Evolutionary conservation across 2,329 filamentous ascomycete species (phyloP).

Genomic region (Xylaria sp.): DNA sequence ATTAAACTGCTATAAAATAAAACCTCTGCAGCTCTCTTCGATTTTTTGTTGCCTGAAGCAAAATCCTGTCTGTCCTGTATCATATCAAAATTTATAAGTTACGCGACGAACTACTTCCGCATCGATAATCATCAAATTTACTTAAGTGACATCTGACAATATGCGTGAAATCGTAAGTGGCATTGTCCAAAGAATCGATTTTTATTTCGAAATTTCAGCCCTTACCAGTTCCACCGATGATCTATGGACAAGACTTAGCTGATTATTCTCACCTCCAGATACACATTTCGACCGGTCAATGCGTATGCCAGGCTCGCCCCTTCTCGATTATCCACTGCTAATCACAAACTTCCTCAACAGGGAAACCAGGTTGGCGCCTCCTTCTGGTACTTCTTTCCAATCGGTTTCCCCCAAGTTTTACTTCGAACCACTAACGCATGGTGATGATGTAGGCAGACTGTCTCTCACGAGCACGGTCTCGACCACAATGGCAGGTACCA

Average conservation of each 20-base stretch:
- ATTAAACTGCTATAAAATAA: background rate
- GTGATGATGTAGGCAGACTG: conserved; percentile 66
- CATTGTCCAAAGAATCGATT: background rate
- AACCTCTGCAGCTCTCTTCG: background rate
- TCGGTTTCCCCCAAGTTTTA: too few relatives aligned
- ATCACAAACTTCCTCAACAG: conserved; percentile 52
- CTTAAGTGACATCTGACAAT: background rate
- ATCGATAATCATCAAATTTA: too few relatives aligned
- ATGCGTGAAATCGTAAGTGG: background rate
- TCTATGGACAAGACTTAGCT: background rate
- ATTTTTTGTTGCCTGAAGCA: background rate
- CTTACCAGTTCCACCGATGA: too few relatives aligned
- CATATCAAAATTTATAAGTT: too few relatives aligned
- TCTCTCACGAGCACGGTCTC: conserved; percentile 91
- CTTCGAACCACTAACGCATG: too few relatives aligned
- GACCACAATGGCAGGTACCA: conserved; percentile 98
- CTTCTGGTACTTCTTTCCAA: conserved; percentile 63
- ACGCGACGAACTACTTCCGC: too few relatives aligned
- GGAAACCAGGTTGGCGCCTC: conserved; percentile 99
- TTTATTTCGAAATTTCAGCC: background rate
- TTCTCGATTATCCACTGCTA: background rate
- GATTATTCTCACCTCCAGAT: conserved; percentile 62
- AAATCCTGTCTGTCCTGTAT: too few relatives aligned
- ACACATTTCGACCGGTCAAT: conserved; percentile 99
- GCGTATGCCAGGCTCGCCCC: conserved; percentile 66